Base-by-base conservation (phyloP, 768 basidiomycete genomes). In the Plicaturopsis crispa region DNA sequence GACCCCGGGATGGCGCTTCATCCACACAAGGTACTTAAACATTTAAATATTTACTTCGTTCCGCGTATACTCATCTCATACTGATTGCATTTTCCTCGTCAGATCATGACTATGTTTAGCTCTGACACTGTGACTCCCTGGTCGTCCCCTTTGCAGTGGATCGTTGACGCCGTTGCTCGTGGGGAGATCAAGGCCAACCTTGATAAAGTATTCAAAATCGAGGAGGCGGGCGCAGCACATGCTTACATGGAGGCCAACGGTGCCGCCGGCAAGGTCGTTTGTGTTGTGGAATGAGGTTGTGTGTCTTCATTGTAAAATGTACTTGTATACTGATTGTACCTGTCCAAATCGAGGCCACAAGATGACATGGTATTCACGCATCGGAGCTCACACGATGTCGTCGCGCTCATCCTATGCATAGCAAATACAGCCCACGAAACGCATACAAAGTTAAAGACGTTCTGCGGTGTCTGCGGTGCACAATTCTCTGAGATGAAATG, bases 211-310 rank as follows among this genome's bases (percentile, higher is more conserved):
- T 54, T 54, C 36, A 45, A 46, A 18, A 48, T 52, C 20, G 41
- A 50, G 16, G 41, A 43, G 3, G 47, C 42, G 5, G 47, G 48
- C 12, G 28, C 40, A 12, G 53, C 52, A 2, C 52, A 54, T 13
- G 47, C 40, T 7, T 51, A 51, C 35, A 52, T 52, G 49, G 53
- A 52, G 36, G 39, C 48, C 2, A 52, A 53, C 36, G 32, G 41
- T 18, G 54, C 50, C 3, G 48, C 52, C 10, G 48, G 50, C 6
- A 51, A 53, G 21, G 48, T 55, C 11, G 50, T 53, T 11, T 50
- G 50, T 36, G 31, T 53, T 4, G 47, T 55, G 3, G 47, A 55
- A 24, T 47, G 31, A 48, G 16, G n/a, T n/a, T n/a, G n/a, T n/a
- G n/a, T n/a, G n/a, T n/a, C n/a, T n/a, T n/a, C n/a, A n/a, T n/a